Evolutionary conservation across 2,329 filamentous ascomycete genomes (phyloP).

Genomic region (Curvularia sp.): DNA sequence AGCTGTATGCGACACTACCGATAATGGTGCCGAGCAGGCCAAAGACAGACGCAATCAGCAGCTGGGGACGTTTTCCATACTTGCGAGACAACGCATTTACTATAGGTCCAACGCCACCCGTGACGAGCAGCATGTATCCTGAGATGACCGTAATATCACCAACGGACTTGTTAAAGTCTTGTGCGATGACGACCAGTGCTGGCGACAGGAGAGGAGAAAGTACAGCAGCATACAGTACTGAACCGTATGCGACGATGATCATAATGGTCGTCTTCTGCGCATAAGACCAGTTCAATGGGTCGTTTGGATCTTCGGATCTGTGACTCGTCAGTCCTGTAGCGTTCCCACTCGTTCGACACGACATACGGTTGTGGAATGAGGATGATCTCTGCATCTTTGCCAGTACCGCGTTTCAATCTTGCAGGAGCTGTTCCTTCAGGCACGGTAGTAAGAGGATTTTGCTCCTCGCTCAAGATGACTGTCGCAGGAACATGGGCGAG

Average conservation of each 20-base stretch:
- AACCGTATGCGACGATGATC: constrained; percentile 43
- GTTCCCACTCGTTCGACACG: constrained; percentile 31
- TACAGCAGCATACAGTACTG: constrained; percentile 44
- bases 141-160: constrained; percentile 47
- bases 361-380: constrained; percentile 46
- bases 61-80: constrained; percentile 43
- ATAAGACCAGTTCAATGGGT: constrained; percentile 46
- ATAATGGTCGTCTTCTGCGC: constrained; percentile 45
- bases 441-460: constrained; percentile 13
- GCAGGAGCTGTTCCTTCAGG: constrained; percentile 21
- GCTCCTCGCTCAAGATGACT: constrained; percentile 40
- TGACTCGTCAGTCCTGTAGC: constrained; percentile 50
- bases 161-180: constrained; percentile 36
- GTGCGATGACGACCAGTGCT: constrained; percentile 43
- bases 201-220: constrained; percentile 47
- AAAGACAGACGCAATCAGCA: constrained; percentile 42
- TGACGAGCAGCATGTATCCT: constrained; percentile 49
- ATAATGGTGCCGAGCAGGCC: constrained; percentile 42
- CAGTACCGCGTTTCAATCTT: constrained; percentile 43
- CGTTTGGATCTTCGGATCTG: constrained; percentile 43
- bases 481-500: constrained; percentile 46
- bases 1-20: constrained; percentile 36
- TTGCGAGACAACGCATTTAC: constrained; percentile 43
- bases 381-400: constrained; percentile 43
- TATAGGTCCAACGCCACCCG: constrained; percentile 43